Percentiles rank a stretch among this genome's conserved stretches.
phyloP scores from a whole-genome alignment of 305 asterid species.

The Solanum chacoense region DNA sequence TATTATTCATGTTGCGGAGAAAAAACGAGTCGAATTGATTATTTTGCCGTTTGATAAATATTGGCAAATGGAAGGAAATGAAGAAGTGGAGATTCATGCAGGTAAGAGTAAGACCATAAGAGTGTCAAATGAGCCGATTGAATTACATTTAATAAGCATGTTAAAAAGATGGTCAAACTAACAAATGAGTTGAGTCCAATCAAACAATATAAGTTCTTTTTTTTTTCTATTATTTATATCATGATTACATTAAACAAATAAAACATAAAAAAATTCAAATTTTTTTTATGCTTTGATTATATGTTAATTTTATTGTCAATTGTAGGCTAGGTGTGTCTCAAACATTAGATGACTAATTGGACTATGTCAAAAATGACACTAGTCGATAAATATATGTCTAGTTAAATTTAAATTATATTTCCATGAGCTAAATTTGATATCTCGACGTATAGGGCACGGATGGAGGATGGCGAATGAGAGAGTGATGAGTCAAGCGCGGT shows the following conservation, averaged over 20 bases:
- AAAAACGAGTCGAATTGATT: constrained; percentile 17
- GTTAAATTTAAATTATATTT: background rate
- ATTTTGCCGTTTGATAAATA: constrained; percentile 30
- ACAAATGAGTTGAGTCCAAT: background rate
- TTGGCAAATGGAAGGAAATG: constrained; percentile 19
- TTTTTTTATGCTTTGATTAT: background rate
- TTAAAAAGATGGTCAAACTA: background rate
- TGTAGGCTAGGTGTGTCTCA: background rate
- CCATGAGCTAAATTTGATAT: background rate
- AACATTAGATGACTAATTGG: background rate
- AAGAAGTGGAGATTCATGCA: constrained; percentile 8
- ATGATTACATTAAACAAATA: background rate
- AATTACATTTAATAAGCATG: background rate
- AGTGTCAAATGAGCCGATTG: background rate
- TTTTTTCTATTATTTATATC: background rate
- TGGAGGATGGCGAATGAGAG: constrained; percentile 37
- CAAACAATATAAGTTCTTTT: background rate
- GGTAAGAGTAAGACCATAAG: constrained; percentile 5
- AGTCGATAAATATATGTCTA: rapidly evolving
- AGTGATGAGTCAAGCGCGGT: constrained; percentile 31
- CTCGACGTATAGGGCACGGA: constrained; percentile 1
- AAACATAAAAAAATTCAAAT: background rate
- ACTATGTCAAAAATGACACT: background rate
- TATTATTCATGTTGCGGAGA: constrained; percentile 25
- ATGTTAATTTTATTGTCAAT: background rate